Conservation (phyloP, 2,329 filamentous ascomycete genomes). For the Penicillium vulpinum region DNA sequence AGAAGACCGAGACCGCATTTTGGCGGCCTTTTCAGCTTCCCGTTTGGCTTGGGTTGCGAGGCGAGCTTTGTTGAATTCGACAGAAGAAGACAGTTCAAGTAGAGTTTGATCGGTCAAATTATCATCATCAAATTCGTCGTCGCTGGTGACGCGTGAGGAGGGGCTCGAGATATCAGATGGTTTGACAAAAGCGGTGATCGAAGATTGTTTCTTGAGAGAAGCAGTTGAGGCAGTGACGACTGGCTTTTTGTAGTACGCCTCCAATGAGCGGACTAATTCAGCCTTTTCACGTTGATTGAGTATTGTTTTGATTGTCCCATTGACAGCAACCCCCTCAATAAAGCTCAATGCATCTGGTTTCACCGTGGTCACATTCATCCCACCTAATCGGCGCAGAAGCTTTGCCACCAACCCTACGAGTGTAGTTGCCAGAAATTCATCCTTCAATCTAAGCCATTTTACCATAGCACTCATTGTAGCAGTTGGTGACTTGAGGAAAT, state of each 20-base stretch:
- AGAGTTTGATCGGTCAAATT: slow-evolving; percentile 42
- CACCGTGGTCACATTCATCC: slow-evolving; percentile 69
- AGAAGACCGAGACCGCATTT: slow-evolving; percentile 11
- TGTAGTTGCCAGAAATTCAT: slow-evolving; percentile 79
- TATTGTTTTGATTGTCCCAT: slow-evolving; percentile 70
- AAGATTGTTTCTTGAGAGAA: slow-evolving; percentile 46
- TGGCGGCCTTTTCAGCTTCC: slow-evolving; percentile 27
- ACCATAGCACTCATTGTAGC: slow-evolving; percentile 68
- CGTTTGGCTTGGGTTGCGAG: slow-evolving; percentile 33
- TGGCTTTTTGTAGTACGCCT: slow-evolving; percentile 51
- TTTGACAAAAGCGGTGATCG: slow-evolving; percentile 43
- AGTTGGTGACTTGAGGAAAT: slow-evolving; percentile 65
- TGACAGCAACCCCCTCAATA: slow-evolving; percentile 55
- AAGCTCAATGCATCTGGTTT: slow-evolving; percentile 64
- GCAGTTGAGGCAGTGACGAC: slow-evolving; percentile 45
- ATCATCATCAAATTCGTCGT: slow-evolving; percentile 45
- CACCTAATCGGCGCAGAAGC: slow-evolving; percentile 76
- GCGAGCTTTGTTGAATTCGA: slow-evolving; percentile 45
- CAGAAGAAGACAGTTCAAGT: slow-evolving; percentile 43
- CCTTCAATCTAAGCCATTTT: slow-evolving; percentile 86
- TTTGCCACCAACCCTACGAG: slow-evolving; percentile 82
- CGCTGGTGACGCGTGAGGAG: slow-evolving; percentile 32
- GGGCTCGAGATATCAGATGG: slow-evolving; percentile 38
- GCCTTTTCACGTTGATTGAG: slow-evolving; percentile 80
- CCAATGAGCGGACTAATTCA: slow-evolving; percentile 67